Percentiles rank a stretch among this genome's conserved stretches.
Evolutionary conservation across 352 stramenopile species (phyloP).

Genomic region (Globisporangium okanoganense): DNA sequence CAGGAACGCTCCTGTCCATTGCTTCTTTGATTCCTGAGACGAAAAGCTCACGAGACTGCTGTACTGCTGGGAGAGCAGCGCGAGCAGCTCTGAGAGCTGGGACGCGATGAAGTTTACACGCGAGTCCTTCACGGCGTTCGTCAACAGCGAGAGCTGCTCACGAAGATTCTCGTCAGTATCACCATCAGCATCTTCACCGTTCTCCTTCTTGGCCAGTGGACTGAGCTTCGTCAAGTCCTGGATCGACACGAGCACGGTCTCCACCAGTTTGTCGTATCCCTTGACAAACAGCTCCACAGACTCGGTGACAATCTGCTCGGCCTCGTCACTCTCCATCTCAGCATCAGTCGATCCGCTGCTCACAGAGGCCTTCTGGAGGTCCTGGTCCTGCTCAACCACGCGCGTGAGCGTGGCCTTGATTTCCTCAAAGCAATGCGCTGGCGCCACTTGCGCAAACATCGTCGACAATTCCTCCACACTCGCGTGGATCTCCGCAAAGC

Average conservation of each 20-base stretch:
- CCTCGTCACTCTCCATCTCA: constrained; percentile 22
- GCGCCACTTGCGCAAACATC: constrained; percentile 25
- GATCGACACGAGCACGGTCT: constrained; percentile 74
- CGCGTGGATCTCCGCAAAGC: constrained; percentile 32
- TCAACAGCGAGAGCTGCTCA: constrained; percentile 47
- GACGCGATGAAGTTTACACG: constrained; percentile 69
- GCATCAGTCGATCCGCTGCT: background rate
- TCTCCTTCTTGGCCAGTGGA: constrained; percentile 21
- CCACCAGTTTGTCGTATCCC: constrained; percentile 66
- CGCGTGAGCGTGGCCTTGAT: constrained; percentile 23
- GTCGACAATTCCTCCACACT: constrained; percentile 23
- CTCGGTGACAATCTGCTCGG: constrained; percentile 14
- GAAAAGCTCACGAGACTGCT: constrained; percentile 23
- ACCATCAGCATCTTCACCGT: constrained; percentile 19
- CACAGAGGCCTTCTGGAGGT: constrained; percentile 16
- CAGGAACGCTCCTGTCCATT: constrained; percentile 33
- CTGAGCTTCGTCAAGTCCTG: constrained; percentile 68
- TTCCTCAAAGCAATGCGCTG: constrained; percentile 30
- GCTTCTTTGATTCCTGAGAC: background rate
- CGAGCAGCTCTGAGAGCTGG: constrained; percentile 44
- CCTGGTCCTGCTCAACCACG: constrained; percentile 30
- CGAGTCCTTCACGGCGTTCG: constrained; percentile 55
- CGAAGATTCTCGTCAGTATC: constrained; percentile 30
- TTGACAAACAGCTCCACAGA: constrained; percentile 40
- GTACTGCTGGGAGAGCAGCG: constrained; percentile 53